Evolutionary conservation across 352 stramenopile genomes (phyloP), one percentile per base, ranked within the genome.

Genomic region (Poterioochromonas sp.): DNA sequence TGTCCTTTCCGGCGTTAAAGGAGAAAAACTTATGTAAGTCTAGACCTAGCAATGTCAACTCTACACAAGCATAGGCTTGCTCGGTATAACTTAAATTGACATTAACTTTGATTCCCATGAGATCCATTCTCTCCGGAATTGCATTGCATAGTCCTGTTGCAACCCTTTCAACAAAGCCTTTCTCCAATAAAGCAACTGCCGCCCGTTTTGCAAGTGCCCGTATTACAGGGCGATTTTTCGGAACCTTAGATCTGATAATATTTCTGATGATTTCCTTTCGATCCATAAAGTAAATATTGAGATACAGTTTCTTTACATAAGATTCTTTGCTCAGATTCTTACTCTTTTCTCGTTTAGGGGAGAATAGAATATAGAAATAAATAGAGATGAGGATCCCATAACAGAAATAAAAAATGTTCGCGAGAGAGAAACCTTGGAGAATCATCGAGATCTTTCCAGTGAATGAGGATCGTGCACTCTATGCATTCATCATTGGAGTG

Each of bases 141-240:
- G 32, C 8, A 12, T 71, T 22, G 39, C 62, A 71, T 29, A 71
- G 41, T 32, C 3, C 15, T n/a, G 34, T 8, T 43, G 8, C 62
- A 41, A 71, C 26, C 15, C 26, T 41, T 22, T 71, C 62, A 11
- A 71, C 15, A 44, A 71, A 8, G 26, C 58, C 58, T 29, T 71
- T 71, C 26, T 71, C 62, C 26, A 71, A 12, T 5, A 71, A 29
- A 43, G 15, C 32, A 41, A 71, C 62, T 29, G 62, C 62, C 41
- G 32, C 15, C 12, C 62, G 62, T 44, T 71, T 71, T 44, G 62
- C 62, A 1, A 71, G 8, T 26, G 62, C 62, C 39, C 62, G 62
- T 43, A 71, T 3, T 26, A 71, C 11, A 5, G 62, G 62, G 3
- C 18, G 15, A 44, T 44, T 71, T 44, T n/a, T 71, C 3, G 62